Base-by-base conservation (phyloP, 179 eudicot genomes). In the Vitellaria paradoxa region DNA sequence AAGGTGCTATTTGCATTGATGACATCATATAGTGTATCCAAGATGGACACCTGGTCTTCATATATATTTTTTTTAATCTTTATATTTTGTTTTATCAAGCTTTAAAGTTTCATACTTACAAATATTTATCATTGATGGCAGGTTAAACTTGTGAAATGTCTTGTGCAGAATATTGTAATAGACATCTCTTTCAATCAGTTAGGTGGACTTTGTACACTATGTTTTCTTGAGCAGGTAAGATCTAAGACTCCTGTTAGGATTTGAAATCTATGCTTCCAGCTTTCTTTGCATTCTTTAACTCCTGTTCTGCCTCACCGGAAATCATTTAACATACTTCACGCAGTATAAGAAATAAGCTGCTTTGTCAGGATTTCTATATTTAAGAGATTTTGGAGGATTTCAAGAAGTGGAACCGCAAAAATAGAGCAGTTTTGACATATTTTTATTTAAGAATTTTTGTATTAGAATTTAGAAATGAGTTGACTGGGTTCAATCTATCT, bases 81-180 rank as follows among this genome's bases (percentile, higher is more conserved):
- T 67, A 5, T 30, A 13, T 47, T 68, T 24, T 49, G 47, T 76
- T 13, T 20, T 23, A n/a, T 49, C 37, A 56, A 14, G 55, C 10
- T 45, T 20, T 65, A 61, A 75, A 11, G 53, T 68, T 66, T 7
- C 74, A 45, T 18, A 24, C 37, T 70, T 37, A 60, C 13, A 49
- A 56, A 4, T 46, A 42, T 67, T 12, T 30, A 65, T 78, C 68
- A 55, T 46, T 75, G 61, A 55, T 78, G 73, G 80, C 88, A 85
- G 88, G 88, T 85, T 69, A 82, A 85, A 74, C 86, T 85, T 72
- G 88, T 85, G 70, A 85, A 85, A 80, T 83, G 88, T 76, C 80
- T 85, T 7, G 80, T 85, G 30, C 82, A 80, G 21, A 79, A 85
- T 78, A 85, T 85, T 56, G 81, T 83, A 17, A 76, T 85, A 65